Evolutionary conservation across 305 asterid genomes (phyloP), one percentile per base, ranked within the genome.

Genomic region (Solanum hybrid): DNA sequence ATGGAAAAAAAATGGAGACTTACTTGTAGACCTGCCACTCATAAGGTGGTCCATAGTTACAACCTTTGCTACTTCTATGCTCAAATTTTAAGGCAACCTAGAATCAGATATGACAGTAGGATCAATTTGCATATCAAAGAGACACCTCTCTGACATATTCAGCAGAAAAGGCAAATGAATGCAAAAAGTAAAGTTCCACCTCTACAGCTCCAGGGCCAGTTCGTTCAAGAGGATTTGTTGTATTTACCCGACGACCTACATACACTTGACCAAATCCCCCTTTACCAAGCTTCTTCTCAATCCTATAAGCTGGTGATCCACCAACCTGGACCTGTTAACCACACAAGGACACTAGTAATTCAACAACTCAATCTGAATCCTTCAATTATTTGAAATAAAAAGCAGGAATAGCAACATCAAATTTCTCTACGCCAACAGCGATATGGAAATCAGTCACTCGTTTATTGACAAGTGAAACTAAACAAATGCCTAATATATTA

Each of bases 201-300:
- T 97, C 97, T 40, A 91, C 75, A 75, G 97, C 96, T 78, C 94
- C 97, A 78, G 98, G 91, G 78, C 97, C 96, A 36, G 90, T 91
- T 91, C 96, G 95, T 71, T 92, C 98, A 88, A 42, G 92, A 71
- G 86, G 89, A 88, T 75, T 88, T 31, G 93, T 93, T 79, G 95
- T 98, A 92, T 94, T 69, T 69, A 94, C 90, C 34, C 98, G 96
- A 60, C 97, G 97, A 77, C 99, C 99, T 51, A 95, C 96, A 92
- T 91, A 95, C 35, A 97, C 99, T 94, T 97, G 99, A 72, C 99
- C 99, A 32, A 97, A 97, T 66, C 99, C 98, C 89, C 99, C 99
- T 93, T 97, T 96, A 29, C 99, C 99, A 4, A 97, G 98, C 88
- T 96, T 97, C 91, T 90, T 95, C 87, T 94, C 98, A 89, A 91